Evolutionary conservation across 1,139 yeast species (phyloP).

Genomic region (Debaryomyces sp.): DNA sequence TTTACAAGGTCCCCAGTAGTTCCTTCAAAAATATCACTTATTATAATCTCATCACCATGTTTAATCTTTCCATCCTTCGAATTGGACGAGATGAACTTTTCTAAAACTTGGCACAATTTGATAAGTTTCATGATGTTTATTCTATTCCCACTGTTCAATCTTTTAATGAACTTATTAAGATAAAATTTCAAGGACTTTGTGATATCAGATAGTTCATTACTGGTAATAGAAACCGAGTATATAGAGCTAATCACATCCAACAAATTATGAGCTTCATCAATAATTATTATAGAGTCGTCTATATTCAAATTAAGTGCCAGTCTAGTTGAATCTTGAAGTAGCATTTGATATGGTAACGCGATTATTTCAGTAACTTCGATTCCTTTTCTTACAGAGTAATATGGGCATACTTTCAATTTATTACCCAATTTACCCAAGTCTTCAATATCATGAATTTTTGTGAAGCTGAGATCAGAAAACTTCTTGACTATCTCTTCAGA

Average conservation of each 20-base stretch:
- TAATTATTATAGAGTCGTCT: slow-evolving; percentile 67
- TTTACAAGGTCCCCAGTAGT: slow-evolving; percentile 75
- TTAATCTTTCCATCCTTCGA: slow-evolving; percentile 28
- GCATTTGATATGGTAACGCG: slow-evolving; percentile 83
- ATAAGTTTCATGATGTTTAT: slow-evolving; percentile 67
- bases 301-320: slow-evolving; percentile 60
- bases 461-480: slow-evolving; percentile 62
- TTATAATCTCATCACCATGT: slow-evolving; percentile 58
- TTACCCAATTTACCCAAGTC: slow-evolving; percentile 69
- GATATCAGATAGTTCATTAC: slow-evolving; percentile 48
- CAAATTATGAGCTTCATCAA: slow-evolving; percentile 93
- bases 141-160: slow-evolving; percentile 75
- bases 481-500: slow-evolving; percentile 37
- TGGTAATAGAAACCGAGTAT: slow-evolving; percentile 62
- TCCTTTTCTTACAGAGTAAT: slow-evolving; percentile 69
- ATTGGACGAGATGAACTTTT: slow-evolving; percentile 40
- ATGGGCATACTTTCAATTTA: slow-evolving; percentile 69
- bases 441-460: slow-evolving; percentile 79
- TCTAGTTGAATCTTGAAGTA: slow-evolving; percentile 68
- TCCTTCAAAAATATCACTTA: slow-evolving; percentile 55
- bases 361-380: slow-evolving; percentile 67
- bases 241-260: slow-evolving; percentile 75
- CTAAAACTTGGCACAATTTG: slow-evolving; percentile 57
- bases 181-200: slow-evolving; percentile 56
- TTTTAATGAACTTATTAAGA: slow-evolving; percentile 57